These are phyloP conservation scores for Oryza longistaminata DNA, from an alignment of 176 grass and related monocot genomes.

Conservation along the genomic window DNA sequence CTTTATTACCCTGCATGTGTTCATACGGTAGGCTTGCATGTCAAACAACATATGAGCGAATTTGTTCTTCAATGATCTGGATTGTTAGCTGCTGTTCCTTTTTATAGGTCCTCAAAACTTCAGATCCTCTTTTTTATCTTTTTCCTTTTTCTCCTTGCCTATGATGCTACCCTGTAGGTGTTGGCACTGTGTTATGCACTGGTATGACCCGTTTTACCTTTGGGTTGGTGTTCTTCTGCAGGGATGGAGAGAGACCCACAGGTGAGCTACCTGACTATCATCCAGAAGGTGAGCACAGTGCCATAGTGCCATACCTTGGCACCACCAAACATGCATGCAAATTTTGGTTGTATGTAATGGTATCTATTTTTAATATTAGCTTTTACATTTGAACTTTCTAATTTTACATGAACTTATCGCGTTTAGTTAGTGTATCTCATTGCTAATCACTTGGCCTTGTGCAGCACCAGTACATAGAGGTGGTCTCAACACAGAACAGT, in stretches of 20 bases:
- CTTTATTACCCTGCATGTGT: no score
- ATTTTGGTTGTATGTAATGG: not conserved
- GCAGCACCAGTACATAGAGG: not conserved
- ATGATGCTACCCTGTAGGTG: no score
- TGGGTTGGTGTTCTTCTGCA: not conserved
- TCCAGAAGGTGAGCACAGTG: slow-evolving; percentile 18
- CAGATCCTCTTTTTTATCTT: no score
- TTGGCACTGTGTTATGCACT: not conserved
- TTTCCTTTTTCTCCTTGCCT: no score
- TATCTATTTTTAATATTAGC: not conserved
- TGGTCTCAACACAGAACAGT: not conserved
- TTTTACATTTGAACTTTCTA: slow-evolving; percentile 16
- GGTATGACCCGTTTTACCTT: not conserved
- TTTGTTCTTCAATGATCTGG: no score
- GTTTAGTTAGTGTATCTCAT: not conserved
- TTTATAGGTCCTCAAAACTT: no score
- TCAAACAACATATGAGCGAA: no score
- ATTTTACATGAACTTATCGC: not conserved
- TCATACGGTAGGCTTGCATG: no score
- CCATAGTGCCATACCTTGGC: not conserved
- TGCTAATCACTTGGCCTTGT: slow-evolving; percentile 10
- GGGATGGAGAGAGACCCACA: not conserved
- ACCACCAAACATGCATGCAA: not conserved
- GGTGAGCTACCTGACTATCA: not conserved
- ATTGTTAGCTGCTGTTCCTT: no score